phyloP scores from a whole-genome alignment of 352 stramenopile genomes.

The Phytophthora foliorum region DNA sequence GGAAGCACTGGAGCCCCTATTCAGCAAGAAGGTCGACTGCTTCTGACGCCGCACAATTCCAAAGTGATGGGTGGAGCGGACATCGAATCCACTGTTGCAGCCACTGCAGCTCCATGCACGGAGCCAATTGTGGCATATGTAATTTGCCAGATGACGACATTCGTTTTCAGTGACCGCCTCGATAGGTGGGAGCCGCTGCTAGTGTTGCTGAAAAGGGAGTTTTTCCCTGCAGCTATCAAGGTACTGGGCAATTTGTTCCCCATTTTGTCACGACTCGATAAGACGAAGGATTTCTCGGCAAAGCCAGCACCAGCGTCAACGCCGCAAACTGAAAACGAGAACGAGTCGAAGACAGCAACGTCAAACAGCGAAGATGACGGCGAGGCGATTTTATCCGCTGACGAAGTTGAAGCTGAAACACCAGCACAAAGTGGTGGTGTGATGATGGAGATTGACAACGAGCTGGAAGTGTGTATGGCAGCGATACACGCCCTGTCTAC shows the following conservation, averaged over 20 bases:
- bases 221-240: conserved; percentile 71
- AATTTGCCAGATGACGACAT: conserved; percentile 85
- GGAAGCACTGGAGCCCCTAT: conserved; percentile 51
- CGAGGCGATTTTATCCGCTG: conserved; percentile 9
- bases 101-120: conserved; percentile 63
- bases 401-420: conserved; percentile 16
- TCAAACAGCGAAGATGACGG: conserved; percentile 24
- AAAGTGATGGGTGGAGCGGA: conserved; percentile 26
- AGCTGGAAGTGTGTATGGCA: conserved; percentile 77
- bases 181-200: conserved; percentile 88
- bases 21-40: conserved; percentile 38
- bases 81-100: conserved; percentile 37
- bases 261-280: conserved; percentile 66
- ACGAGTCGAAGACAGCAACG: conserved; percentile 32
- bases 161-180: conserved; percentile 76
- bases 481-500: conserved; percentile 75
- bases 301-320: background rate
- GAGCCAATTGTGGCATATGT: conserved; percentile 90
- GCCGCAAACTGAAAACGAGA: conserved; percentile 22
- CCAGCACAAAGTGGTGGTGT: conserved; percentile 16
- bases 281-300: conserved; percentile 31
- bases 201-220: conserved; percentile 71
- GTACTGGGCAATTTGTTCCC: conserved; percentile 83
- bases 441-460: conserved; percentile 51
- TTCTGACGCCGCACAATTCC: conserved; percentile 39